These are phyloP conservation scores for Alternaria alternata DNA, from an alignment of 2,329 filamentous ascomycete species.

Conservation along the genomic window DNA sequence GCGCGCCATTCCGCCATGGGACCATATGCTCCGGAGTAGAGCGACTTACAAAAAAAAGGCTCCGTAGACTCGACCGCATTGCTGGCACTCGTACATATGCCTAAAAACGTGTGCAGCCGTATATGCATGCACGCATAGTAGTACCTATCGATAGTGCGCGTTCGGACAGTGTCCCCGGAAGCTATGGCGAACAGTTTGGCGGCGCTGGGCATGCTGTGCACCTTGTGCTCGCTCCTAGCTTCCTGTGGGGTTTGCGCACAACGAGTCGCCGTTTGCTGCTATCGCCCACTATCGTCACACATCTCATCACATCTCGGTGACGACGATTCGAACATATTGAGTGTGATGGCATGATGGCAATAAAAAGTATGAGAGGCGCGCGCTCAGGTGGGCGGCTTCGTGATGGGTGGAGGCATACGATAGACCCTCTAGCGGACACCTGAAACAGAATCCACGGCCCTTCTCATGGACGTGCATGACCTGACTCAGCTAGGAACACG, in stretches of 20 bases:
- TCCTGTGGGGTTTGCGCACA: conserved; percentile 12
- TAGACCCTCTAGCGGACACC: conserved; percentile 15
- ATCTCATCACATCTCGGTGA: conserved; percentile 22
- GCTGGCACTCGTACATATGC: not conserved
- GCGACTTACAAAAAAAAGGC: conserved; percentile 19
- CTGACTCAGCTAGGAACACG: conserved; percentile 21
- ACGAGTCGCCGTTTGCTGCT: conserved; percentile 23
- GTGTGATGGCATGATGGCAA: conserved; percentile 25
- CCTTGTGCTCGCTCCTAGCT: conserved; percentile 15
- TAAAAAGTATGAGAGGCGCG: conserved; percentile 29
- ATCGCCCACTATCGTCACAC: conserved; percentile 23
- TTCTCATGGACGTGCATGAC: conserved; percentile 16
- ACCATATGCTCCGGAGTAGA: conserved; percentile 13
- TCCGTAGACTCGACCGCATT: not conserved
- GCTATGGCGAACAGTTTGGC: conserved; percentile 10
- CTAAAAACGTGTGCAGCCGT: conserved; percentile 11
- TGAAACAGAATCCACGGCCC: conserved; percentile 27
- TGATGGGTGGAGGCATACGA: conserved; percentile 20
- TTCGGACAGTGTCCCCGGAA: not conserved
- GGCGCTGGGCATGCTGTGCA: conserved; percentile 14
- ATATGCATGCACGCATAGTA: conserved; percentile 14
- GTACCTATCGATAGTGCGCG: conserved; percentile 17
- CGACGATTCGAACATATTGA: conserved; percentile 24
- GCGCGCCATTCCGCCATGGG: conserved; percentile 16
- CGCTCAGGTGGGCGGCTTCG: conserved; percentile 29